These are phyloP conservation scores for Malus sylvestris DNA, from an alignment of 306 rosid species.

Conservation along the genomic window DNA sequence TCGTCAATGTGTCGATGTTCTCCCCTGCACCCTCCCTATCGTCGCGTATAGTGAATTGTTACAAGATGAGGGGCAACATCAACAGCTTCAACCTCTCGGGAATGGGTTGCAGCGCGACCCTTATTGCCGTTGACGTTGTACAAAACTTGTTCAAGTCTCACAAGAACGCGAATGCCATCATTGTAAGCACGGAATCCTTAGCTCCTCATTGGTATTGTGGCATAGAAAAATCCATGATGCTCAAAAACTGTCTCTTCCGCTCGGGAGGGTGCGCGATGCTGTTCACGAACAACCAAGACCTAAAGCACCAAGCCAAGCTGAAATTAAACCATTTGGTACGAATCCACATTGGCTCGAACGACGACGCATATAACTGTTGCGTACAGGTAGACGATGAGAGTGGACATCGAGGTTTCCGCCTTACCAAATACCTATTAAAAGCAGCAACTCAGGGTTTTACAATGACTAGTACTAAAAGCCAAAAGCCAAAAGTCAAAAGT, in stretches of 20 bases:
- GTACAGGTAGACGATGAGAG: slow-evolving; percentile 61
- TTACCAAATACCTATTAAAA: slow-evolving; percentile 58
- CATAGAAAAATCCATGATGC: slow-evolving; percentile 64
- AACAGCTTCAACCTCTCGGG: slow-evolving; percentile 69
- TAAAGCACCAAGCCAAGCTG: slow-evolving; percentile 44
- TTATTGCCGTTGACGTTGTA: slow-evolving; percentile 62
- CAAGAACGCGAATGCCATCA: slow-evolving; percentile 39
- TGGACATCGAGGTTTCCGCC: slow-evolving; percentile 58
- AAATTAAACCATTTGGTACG: slow-evolving; percentile 52
- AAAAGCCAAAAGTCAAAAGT: neutral
- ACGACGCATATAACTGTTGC: slow-evolving; percentile 73
- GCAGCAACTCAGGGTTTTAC: slow-evolving; percentile 58
- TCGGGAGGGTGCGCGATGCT: slow-evolving; percentile 72
- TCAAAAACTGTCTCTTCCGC: slow-evolving; percentile 72
- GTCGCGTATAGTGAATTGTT: slow-evolving; percentile 56
- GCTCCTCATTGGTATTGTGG: slow-evolving; percentile 82
- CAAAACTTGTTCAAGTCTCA: slow-evolving; percentile 50
- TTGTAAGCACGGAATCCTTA: slow-evolving; percentile 77
- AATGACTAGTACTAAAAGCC: slow-evolving; percentile 40
- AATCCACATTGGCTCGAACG: slow-evolving; percentile 62
- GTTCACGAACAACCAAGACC: slow-evolving; percentile 46
- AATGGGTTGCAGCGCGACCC: slow-evolving; percentile 84
- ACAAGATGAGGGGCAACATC: slow-evolving; percentile 63
- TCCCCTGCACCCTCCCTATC: slow-evolving; percentile 66
- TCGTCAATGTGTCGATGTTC: slow-evolving; percentile 76